A percentile compares a stretch with the other conserved stretches of the same genome.
phyloP scores from a whole-genome alignment of 75 land plant species.

The Picea sitchensis region DNA sequence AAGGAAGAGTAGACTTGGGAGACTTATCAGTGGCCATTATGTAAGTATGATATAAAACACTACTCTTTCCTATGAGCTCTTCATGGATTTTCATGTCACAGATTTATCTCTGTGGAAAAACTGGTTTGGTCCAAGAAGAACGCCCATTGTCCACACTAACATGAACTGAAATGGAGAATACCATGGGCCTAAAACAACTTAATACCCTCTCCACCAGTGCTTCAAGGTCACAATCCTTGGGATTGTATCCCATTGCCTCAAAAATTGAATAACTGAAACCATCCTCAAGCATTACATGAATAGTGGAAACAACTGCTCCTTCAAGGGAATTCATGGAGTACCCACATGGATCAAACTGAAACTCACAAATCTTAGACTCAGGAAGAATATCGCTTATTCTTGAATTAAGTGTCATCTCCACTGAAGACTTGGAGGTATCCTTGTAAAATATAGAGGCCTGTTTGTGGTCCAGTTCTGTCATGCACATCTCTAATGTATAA shows the following conservation, averaged over 20 bases:
- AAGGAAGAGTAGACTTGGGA: background rate
- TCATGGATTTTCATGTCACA: conserved; percentile 19
- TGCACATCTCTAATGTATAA: conserved; percentile 42
- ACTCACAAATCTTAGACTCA: conserved; percentile 54
- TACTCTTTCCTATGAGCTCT: conserved; percentile 26
- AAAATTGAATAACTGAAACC: conserved; percentile 77
- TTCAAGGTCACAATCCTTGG: conserved; percentile 16
- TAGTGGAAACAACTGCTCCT: conserved; percentile 30
- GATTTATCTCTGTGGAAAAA: conserved; percentile 15
- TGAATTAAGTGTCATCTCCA: conserved; percentile 25
- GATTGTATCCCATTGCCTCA: conserved; percentile 53
- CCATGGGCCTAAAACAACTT: conserved; percentile 45
- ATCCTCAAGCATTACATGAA: conserved; percentile 68
- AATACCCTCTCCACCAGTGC: conserved; percentile 35
- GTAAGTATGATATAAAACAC: conserved; percentile 21
- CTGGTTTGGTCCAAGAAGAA: background rate
- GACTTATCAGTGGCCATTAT: background rate
- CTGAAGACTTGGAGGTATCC: conserved; percentile 17
- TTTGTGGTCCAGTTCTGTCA: conserved; percentile 26
- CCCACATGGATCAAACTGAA: conserved; percentile 68
- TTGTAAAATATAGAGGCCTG: conserved; percentile 19
- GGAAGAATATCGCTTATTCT: conserved; percentile 59
- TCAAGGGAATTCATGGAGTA: conserved; percentile 58
- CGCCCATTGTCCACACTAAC: conserved; percentile 5
- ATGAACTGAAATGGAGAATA: conserved; percentile 50